Conservation (phyloP, 805 yeast genomes). For the Lipomyces sp. region DNA sequence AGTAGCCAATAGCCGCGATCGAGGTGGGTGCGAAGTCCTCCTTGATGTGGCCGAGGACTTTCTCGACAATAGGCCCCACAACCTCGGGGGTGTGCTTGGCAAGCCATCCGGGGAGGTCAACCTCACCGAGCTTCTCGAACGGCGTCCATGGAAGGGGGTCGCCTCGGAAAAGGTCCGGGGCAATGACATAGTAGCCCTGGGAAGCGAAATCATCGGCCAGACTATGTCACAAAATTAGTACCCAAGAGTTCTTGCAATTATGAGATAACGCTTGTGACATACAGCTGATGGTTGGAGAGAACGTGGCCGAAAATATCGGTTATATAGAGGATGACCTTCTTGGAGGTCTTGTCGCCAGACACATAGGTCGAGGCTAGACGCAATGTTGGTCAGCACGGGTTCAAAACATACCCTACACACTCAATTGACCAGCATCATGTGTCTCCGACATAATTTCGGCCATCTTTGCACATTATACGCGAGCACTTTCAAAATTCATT, state of each 20-base stretch:
- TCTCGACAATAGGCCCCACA: constrained; percentile 55
- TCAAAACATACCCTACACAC: neutral
- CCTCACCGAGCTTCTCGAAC: constrained; percentile 33
- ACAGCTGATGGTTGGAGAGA: constrained; percentile 59
- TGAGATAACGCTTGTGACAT: neutral
- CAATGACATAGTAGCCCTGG: constrained; percentile 64
- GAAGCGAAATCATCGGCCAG: constrained; percentile 58
- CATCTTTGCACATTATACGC: neutral
- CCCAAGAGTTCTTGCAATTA: neutral
- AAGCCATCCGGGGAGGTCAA: constrained; percentile 55
- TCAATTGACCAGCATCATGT: neutral
- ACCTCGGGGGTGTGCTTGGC: constrained; percentile 56
- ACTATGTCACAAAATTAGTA: constrained; percentile 14
- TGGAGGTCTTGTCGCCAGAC: constrained; percentile 54
- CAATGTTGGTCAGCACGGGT: constrained; percentile 1
- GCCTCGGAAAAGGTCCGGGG: constrained; percentile 75
- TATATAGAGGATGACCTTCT: constrained; percentile 60
- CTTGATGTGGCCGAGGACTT: constrained; percentile 54
- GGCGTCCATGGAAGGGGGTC: constrained; percentile 52
- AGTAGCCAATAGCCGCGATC: constrained; percentile 72
- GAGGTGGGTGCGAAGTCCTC: constrained; percentile 53
- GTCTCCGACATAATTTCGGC: neutral
- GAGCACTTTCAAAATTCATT: neutral
- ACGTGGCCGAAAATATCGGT: constrained; percentile 74
- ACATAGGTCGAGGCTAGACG: constrained; percentile 50